Percentiles rank a stretch among this genome's conserved stretches.
Evolutionary conservation across 73 alveolate species (phyloP).

Genomic region (Stentor roeselii): DNA sequence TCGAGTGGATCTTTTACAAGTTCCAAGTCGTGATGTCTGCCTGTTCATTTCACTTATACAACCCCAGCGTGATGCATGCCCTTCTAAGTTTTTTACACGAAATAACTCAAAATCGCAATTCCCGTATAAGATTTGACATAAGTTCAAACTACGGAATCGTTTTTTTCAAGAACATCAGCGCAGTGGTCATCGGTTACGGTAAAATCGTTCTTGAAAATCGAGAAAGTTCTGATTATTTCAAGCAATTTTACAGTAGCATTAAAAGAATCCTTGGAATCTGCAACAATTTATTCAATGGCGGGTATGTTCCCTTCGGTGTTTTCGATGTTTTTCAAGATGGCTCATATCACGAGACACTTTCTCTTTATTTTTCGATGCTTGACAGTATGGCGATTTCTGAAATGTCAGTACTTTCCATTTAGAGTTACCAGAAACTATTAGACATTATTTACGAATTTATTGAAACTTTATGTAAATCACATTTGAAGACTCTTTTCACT

Average conservation of each 20-base stretch:
- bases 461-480: background rate
- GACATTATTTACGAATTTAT: slow-evolving; percentile 1
- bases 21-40: background rate
- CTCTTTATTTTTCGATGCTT: background rate
- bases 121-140: slow-evolving; percentile 15
- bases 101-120: background rate
- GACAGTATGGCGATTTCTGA: background rate
- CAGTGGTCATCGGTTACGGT: background rate
- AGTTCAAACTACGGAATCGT: background rate
- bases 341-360: background rate
- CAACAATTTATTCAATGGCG: background rate
- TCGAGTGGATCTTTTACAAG: background rate
- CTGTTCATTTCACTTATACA: background rate
- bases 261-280: background rate
- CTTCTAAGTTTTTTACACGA: background rate
- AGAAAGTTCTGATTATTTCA: background rate
- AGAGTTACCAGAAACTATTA: background rate
- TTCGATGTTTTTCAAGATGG: slow-evolving; percentile 25
- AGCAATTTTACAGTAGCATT: background rate
- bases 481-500: slow-evolving; percentile 14
- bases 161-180: slow-evolving; percentile 11
- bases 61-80: background rate
- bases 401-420: background rate
- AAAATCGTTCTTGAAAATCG: background rate
- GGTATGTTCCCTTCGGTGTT: slow-evolving; percentile 27